A percentile compares a stretch with the other conserved stretches of the same genome.
These are phyloP conservation scores for Cyclocybe cylindracea DNA, from an alignment of 768 basidiomycete species.

Conservation along the genomic window DNA sequence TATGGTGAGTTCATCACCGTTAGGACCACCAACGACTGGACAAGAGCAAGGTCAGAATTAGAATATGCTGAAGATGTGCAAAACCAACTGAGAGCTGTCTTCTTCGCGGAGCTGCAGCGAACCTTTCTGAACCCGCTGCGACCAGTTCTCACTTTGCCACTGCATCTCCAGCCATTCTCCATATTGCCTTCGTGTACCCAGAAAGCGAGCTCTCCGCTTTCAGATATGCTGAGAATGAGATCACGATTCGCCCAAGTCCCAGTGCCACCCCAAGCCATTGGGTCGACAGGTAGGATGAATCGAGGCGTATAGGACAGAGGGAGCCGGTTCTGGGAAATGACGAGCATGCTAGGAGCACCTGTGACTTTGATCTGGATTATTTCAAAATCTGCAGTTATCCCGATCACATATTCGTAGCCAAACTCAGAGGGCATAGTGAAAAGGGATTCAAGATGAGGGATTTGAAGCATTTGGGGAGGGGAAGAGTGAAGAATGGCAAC, in stretches of 20 bases:
- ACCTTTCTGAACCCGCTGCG: conserved; percentile 66
- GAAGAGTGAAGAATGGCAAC: conserved; percentile 55
- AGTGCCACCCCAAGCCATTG: conserved; percentile 77
- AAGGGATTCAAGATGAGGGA: conserved; percentile 58
- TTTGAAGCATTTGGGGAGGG: conserved; percentile 37
- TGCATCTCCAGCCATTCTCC: conserved; percentile 58
- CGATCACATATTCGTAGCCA: conserved; percentile 60
- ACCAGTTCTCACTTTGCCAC: conserved; percentile 75
- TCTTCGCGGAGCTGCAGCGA: conserved; percentile 88
- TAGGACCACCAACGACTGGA: conserved; percentile 58
- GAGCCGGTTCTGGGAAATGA: conserved; percentile 52
- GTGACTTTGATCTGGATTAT: conserved; percentile 58
- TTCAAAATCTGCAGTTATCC: conserved; percentile 59
- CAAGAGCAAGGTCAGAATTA: conserved; percentile 4
- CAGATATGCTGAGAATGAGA: conserved; percentile 76
- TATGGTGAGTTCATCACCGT: conserved; percentile 83
- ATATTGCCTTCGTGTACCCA: conserved; percentile 63
- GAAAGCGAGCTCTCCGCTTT: conserved; percentile 79
- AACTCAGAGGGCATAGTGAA: conserved; percentile 65
- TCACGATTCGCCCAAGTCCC: conserved; percentile 58
- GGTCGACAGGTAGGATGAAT: conserved; percentile 78
- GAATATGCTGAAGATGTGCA: conserved; percentile 3
- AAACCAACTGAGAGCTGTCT: conserved; percentile 79
- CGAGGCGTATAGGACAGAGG: conserved; percentile 50
- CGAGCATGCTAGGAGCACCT: conserved; percentile 36